A percentile compares a stretch with the other conserved stretches of the same genome.
Conservation (phyloP, 306 rosid species). For the Arachis hypogaea region DNA sequence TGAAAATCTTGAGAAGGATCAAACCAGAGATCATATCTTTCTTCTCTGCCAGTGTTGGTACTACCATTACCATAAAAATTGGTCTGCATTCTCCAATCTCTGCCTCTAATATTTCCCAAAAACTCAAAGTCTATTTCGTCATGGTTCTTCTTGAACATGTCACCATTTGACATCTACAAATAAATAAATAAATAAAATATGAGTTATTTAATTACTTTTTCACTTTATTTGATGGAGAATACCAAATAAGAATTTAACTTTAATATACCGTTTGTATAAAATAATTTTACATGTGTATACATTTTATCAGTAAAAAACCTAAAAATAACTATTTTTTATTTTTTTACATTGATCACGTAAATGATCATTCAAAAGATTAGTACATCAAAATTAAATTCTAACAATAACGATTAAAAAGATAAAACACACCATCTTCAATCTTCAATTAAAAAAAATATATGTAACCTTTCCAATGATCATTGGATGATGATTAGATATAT, state of each 20-base stretch:
- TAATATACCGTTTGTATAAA: too few relatives aligned
- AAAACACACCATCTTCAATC: background rate
- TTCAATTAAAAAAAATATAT: too few relatives aligned
- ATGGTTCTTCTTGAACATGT: conserved; percentile 80
- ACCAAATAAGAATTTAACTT: background rate
- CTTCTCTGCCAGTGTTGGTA: conserved; percentile 86
- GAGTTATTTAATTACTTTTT: background rate
- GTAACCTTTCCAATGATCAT: background rate
- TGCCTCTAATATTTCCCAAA: conserved; percentile 93
- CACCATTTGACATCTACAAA: conserved; percentile 90
- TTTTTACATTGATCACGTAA: too few relatives aligned
- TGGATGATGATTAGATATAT: background rate
- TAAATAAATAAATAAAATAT: background rate
- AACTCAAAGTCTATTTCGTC: conserved; percentile 98
- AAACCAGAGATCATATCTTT: conserved; percentile 88
- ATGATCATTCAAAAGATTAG: too few relatives aligned
- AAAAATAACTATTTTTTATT: too few relatives aligned
- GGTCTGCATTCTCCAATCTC: conserved; percentile 95
- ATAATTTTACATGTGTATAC: too few relatives aligned
- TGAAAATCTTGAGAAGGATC: conserved; percentile 92
- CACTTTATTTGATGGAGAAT: background rate
- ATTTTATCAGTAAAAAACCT: too few relatives aligned
- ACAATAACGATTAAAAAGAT: background rate
- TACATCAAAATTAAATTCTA: too few relatives aligned
- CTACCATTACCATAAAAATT: conserved; percentile 98